Percentiles rank a stretch among this genome's conserved stretches.
phyloP scores from a whole-genome alignment of 1,284 basidiomycete species.

The Mycocalia duriaeana region DNA sequence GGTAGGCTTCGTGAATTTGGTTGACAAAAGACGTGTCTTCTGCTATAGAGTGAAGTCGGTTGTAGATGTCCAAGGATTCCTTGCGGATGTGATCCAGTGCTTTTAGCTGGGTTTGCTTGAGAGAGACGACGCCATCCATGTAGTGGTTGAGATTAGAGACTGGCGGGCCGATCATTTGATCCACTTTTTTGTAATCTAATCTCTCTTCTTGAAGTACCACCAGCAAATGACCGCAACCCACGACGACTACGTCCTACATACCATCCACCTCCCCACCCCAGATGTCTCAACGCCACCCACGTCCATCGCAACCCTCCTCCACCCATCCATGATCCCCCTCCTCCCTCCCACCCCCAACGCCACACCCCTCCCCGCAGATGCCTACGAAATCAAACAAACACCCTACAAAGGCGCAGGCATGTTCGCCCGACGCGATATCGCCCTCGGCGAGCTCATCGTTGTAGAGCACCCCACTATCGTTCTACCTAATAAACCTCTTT shows the following conservation, averaged over 20 bases:
- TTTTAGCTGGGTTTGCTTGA: too few relatives aligned
- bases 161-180: too few relatives aligned
- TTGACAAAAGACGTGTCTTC: slow-evolving; percentile 74
- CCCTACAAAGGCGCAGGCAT: slow-evolving; percentile 30
- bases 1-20: slow-evolving; percentile 52
- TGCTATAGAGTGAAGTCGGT: slow-evolving; percentile 80
- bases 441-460: slow-evolving; percentile 28
- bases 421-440: slow-evolving; percentile 30
- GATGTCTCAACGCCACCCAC: slow-evolving; percentile 4
- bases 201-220: too few relatives aligned
- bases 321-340: slow-evolving; percentile 14
- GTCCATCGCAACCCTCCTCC: slow-evolving; percentile 18
- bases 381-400: slow-evolving; percentile 23
- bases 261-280: slow-evolving; percentile 9
- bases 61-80: slow-evolving; percentile 75
- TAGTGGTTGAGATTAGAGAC: too few relatives aligned
- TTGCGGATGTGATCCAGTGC: slow-evolving; percentile 49
- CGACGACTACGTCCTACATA: slow-evolving; percentile 12
- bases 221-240: too few relatives aligned
- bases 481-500: slow-evolving; percentile 24
- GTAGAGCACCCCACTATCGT: slow-evolving; percentile 34
- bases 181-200: too few relatives aligned
- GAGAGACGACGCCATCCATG: too few relatives aligned
- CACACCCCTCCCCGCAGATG: slow-evolving; percentile 7
- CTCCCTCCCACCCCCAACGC: slow-evolving; percentile 14